These are phyloP conservation scores for Globisporangium splendens DNA, from an alignment of 352 stramenopile genomes.

Conservation along the genomic window DNA sequence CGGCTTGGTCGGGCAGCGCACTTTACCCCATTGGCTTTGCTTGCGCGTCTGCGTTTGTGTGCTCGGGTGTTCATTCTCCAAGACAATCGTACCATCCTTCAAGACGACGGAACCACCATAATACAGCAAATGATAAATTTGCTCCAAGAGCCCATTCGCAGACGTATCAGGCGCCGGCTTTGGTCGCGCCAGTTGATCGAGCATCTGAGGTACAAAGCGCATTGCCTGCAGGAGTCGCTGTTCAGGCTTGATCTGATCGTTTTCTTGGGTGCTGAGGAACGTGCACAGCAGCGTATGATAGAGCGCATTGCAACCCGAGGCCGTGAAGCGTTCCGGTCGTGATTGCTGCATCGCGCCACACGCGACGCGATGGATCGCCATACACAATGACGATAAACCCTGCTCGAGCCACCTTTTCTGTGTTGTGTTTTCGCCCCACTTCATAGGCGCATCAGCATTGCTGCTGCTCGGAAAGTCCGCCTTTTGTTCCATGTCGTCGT, in stretches of 20 bases:
- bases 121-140: conserved; percentile 63
- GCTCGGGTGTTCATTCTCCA: conserved; percentile 73
- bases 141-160: conserved; percentile 23
- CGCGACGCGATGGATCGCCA: conserved; percentile 82
- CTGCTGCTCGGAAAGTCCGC: conserved; percentile 1
- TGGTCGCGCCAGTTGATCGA: conserved; percentile 45
- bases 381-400: conserved; percentile 72
- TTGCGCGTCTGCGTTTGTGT: conserved; percentile 87
- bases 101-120: conserved; percentile 75
- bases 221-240: conserved; percentile 68
- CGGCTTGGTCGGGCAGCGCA: conserved; percentile 73
- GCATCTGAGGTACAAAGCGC: conserved; percentile 72
- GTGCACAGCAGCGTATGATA: conserved; percentile 81
- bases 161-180: conserved; percentile 20
- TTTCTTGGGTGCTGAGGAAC: conserved; percentile 54
- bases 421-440: conserved; percentile 18
- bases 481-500: conserved; percentile 27
- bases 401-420: conserved; percentile 60
- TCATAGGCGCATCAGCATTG: not conserved
- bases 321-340: conserved; percentile 72
- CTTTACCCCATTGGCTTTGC: conserved; percentile 81
- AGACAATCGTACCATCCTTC: conserved; percentile 54
- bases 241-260: conserved; percentile 57
- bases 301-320: conserved; percentile 68
- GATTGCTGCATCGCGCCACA: conserved; percentile 82